Conservation (phyloP, 2,329 filamentous ascomycete genomes). For the Proliferodiscus dingleyae region DNA sequence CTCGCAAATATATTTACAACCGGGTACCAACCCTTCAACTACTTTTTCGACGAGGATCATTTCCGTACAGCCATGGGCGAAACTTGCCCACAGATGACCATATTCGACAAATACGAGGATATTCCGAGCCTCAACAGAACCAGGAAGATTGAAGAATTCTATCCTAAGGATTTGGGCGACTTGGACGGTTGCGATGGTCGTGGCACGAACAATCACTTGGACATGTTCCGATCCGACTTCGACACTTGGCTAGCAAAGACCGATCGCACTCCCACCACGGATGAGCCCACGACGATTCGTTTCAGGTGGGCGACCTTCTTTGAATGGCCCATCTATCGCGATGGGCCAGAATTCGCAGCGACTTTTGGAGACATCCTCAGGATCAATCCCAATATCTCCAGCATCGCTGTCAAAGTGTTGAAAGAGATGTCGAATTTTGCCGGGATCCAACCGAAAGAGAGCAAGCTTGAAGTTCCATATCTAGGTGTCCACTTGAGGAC, state of each 20-base stretch:
- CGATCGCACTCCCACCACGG: slow-evolving; percentile 12
- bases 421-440: slow-evolving; percentile 32
- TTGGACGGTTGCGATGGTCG: slow-evolving; percentile 24
- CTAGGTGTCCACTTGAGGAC: slow-evolving; percentile 45
- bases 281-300: slow-evolving; percentile 19
- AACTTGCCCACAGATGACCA: slow-evolving; percentile 40
- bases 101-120: slow-evolving; percentile 36
- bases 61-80: slow-evolving; percentile 36
- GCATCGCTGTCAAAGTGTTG: slow-evolving; percentile 35
- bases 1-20: slow-evolving; percentile 40
- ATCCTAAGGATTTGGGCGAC: slow-evolving; percentile 26
- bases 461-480: slow-evolving; percentile 18
- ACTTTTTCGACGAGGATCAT: slow-evolving; percentile 44
- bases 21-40: slow-evolving; percentile 36
- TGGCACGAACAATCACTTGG: slow-evolving; percentile 25
- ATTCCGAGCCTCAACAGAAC: slow-evolving; percentile 35
- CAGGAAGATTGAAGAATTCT: slow-evolving; percentile 37
- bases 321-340: slow-evolving; percentile 42
- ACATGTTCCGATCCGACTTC: slow-evolving; percentile 24
- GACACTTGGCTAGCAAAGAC: slow-evolving; percentile 21
- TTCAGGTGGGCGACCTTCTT: slow-evolving; percentile 28
- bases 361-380: slow-evolving; percentile 40
- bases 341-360: slow-evolving; percentile 43
- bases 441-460: slow-evolving; percentile 16
- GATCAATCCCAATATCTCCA: slow-evolving; percentile 39